phyloP scores from a whole-genome alignment of 176 grass and related monocot species.

The Bolboschoenus planiculmis region DNA sequence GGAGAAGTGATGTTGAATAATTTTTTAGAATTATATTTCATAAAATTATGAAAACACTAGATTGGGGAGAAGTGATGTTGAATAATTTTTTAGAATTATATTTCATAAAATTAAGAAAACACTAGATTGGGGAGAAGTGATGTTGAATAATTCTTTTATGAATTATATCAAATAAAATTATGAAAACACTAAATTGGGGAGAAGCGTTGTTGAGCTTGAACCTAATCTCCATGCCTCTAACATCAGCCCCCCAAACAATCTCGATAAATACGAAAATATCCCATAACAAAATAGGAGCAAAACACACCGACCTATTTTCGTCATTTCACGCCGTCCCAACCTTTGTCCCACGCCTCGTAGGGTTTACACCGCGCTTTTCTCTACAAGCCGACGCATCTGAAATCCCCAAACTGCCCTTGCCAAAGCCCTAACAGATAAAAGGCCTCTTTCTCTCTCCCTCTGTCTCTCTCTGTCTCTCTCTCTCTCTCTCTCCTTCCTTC shows the following conservation, averaged over 20 bases:
- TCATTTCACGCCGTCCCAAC: background rate
- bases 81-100: no score
- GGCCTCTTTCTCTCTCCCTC: background rate
- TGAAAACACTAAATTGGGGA: no score
- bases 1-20: no score
- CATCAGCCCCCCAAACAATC: background rate
- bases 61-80: no score
- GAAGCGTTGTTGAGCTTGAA: no score
- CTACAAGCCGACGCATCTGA: background rate
- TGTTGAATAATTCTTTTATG: no score
- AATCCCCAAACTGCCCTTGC: background rate
- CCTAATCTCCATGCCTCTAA: background rate
- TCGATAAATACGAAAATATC: background rate
- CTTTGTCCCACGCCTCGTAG: background rate
- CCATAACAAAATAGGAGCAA: background rate
- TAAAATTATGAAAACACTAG: no score
- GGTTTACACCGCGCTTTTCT: conserved; percentile 13
- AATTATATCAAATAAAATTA: no score
- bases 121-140: no score
- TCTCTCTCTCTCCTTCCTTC: background rate
- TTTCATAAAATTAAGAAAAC: no score
- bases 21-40: no score
- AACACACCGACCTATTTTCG: background rate
- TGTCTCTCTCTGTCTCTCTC: background rate
- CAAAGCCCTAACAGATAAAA: conserved; percentile 27